Percentiles rank a stretch among this genome's conserved stretches.
Evolutionary conservation across 495 filamentous ascomycete species (phyloP).

Genomic region (Penicillium odoratum): DNA sequence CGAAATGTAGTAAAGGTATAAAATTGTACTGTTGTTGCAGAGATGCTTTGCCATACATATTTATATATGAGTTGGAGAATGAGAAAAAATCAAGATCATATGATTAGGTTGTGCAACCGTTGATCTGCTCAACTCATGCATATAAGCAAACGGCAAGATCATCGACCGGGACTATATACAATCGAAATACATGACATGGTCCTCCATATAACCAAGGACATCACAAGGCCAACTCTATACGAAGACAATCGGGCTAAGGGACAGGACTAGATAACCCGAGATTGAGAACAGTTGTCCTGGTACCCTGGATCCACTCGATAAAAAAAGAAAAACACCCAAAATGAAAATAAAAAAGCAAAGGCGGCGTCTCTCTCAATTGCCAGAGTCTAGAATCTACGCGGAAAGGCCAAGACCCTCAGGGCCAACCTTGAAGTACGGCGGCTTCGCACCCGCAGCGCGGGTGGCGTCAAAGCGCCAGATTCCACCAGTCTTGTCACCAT

Average conservation of each 20-base stretch:
- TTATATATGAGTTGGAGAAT: neutral
- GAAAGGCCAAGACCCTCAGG: constrained; percentile 41
- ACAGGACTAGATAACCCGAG: neutral
- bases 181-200: constrained; percentile 23
- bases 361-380: neutral
- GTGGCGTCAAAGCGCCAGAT: constrained; percentile 80
- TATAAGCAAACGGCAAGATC: constrained; percentile 9
- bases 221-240: constrained; percentile 25
- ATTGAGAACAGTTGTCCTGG: neutral
- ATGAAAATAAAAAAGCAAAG: neutral
- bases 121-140: constrained; percentile 11
- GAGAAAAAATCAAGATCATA: constrained; percentile 12
- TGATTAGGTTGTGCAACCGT: constrained; percentile 19
- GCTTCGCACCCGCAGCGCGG: constrained; percentile 55
- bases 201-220: constrained; percentile 11
- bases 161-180: constrained; percentile 28
- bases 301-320: constrained; percentile 8
- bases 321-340: constrained; percentile 7
- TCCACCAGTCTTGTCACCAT: constrained; percentile 80
- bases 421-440: constrained; percentile 45
- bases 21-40: too few species aligned
- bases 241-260: constrained; percentile 13
- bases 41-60: too few species aligned
- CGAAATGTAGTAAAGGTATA: too few species aligned
- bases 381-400: constrained; percentile 16